A percentile compares a stretch with the other conserved stretches of the same genome.
phyloP scores from a whole-genome alignment of 805 yeast species.

The Candida gorgasii region DNA sequence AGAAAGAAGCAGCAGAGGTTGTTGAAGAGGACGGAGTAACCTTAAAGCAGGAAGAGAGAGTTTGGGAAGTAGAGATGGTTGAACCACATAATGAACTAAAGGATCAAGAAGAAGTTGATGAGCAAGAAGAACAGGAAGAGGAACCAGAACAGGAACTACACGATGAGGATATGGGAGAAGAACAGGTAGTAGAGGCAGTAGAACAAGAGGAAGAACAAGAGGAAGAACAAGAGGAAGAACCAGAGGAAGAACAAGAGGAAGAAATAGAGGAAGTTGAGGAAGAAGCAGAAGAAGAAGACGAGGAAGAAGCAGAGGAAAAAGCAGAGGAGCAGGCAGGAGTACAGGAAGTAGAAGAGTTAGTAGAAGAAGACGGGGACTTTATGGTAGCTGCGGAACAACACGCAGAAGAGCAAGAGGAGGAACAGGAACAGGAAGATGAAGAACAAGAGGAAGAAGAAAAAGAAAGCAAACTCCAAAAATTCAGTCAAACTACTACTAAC shows the following conservation, averaged over 20 bases:
- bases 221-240: slow-evolving; percentile 9
- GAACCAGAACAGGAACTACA: too few relatives aligned
- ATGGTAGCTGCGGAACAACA: too few relatives aligned
- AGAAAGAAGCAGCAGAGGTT: neutral
- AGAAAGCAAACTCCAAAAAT: slow-evolving; percentile 7
- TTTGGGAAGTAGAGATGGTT: too few relatives aligned
- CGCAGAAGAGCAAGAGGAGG: slow-evolving; percentile 28
- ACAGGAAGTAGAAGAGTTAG: neutral
- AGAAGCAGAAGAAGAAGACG: neutral
- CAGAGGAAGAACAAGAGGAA: slow-evolving; percentile 9
- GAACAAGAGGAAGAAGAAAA: slow-evolving; percentile 24
- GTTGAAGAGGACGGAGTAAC: neutral
- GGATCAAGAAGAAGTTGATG: slow-evolving; percentile 3
- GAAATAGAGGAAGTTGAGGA: slow-evolving; percentile 9
- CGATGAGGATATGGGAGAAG: slow-evolving; percentile 10
- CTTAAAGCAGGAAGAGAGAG: slow-evolving; percentile 4
- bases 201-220: slow-evolving; percentile 9
- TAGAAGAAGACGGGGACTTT: slow-evolving; percentile 17
- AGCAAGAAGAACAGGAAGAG: too few relatives aligned
- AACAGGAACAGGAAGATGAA: slow-evolving; percentile 14
- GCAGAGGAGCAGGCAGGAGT: neutral
- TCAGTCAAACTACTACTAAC: neutral
- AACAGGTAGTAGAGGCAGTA: neutral
- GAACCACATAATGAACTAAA: slow-evolving; percentile 29
- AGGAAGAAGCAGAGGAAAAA: neutral